Base-by-base conservation (phyloP, 2,329 filamentous ascomycete species). In the Cercospora brassicicola region DNA sequence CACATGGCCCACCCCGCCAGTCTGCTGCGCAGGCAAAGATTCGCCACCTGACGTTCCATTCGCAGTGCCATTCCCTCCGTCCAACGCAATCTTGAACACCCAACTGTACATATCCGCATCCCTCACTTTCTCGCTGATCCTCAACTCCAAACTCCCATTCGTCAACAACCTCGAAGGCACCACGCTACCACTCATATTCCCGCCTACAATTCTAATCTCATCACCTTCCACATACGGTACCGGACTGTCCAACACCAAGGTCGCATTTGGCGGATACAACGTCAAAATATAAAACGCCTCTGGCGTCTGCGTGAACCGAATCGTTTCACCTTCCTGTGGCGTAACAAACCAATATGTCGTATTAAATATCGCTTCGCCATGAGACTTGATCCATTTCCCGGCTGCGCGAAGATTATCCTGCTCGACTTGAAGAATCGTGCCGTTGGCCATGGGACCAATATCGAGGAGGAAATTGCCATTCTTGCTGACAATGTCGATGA, bases 351-450 rank as follows among this genome's bases (percentile, higher is more conserved):
- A 86, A 72, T 86, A 87, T 1, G 82, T 86, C 4, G 86, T 88
- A 65, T 85, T 84, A 73, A 84, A 88, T 20, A 89, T 82, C 1
- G 85, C 85, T 73, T 88, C 85, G 2, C 67, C 82, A 73, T 88
- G 85, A 0, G 71, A 72, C 31, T 81, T 80, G 64, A 88, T 86
- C 86, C 86, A 88, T 1, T 61, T 69, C 0, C 87, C 87, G 0
- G 86, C 86, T 48, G 81, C 80, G 0, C 82, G 79, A 15, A 89
- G 75, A 69, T 83, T 81, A 0, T 79, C 74, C 36, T 81, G 76
- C 75, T 87, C 85, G 2, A 82, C 76, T 4, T 83, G 79, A 3
- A 85, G 78, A 39, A 89, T 85, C 0, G 80, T 83, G 0, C 87
- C 86, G 70, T 88, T 82, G 1, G 84, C 84, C n/a, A 73, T 80